phyloP scores from a whole-genome alignment of 306 rosid genomes.

The Quercus ilex region DNA sequence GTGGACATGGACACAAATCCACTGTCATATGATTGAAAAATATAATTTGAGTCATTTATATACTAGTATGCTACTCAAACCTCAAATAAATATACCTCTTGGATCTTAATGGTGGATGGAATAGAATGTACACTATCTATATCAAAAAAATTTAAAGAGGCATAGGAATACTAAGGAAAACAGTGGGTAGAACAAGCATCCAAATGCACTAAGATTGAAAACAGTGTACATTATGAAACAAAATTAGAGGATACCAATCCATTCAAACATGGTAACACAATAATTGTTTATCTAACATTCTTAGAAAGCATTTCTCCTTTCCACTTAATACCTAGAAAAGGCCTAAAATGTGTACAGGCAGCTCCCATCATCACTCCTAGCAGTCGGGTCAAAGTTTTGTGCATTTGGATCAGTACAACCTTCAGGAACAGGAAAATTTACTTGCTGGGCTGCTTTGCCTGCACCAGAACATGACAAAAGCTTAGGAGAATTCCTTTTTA shows the following conservation, averaged over 20 bases:
- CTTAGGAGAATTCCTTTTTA: not conserved
- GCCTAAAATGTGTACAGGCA: constrained; percentile 47
- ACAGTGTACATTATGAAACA: constrained; percentile 9
- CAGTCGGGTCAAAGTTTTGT: constrained; percentile 67
- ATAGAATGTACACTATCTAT: no score
- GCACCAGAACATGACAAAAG: constrained; percentile 12
- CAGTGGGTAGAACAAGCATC: no score
- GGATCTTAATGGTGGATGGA: no score
- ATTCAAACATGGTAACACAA: constrained; percentile 19
- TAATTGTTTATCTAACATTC: constrained; percentile 22
- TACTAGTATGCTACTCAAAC: no score
- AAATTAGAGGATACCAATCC: constrained; percentile 36
- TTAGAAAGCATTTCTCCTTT: constrained; percentile 10
- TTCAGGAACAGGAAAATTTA: constrained; percentile 56
- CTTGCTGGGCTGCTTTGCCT: constrained; percentile 84
- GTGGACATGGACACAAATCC: no score
- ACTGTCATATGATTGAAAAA: no score
- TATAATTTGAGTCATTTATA: no score
- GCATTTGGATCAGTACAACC: constrained; percentile 75
- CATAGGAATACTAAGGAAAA: no score
- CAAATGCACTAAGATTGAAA: not conserved
- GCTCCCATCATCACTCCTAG: constrained; percentile 82
- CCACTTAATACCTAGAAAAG: constrained; percentile 22
- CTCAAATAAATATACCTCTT: no score
- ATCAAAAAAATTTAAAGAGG: no score